phyloP scores from a whole-genome alignment of 495 filamentous ascomycete genomes.

The Daldinia caldariorum region DNA sequence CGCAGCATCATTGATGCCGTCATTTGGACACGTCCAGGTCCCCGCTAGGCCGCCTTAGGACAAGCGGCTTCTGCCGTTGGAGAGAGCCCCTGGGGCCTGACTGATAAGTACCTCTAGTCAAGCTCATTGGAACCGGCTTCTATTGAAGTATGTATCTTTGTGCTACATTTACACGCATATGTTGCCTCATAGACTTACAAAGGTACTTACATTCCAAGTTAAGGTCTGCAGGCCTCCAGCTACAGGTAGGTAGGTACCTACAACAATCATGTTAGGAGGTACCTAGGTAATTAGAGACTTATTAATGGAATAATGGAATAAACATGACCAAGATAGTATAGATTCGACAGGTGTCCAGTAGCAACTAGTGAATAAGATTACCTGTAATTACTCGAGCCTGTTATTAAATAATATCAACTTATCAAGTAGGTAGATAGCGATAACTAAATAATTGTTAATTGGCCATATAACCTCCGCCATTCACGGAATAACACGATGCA shows the following conservation, averaged over 20 bases:
- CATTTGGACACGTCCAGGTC: slow-evolving; percentile 42
- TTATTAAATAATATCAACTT: background rate
- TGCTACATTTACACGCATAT: background rate
- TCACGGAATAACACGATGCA: slow-evolving; percentile 33
- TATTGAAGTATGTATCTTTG: background rate
- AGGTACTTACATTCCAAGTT: background rate
- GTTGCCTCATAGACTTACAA: background rate
- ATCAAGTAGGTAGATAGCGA: background rate
- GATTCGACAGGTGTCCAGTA: background rate
- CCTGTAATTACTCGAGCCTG: background rate
- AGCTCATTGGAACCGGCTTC: slow-evolving; percentile 1
- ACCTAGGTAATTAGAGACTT: too few relatives aligned
- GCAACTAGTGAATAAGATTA: background rate
- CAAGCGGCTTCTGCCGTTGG: slow-evolving; percentile 15
- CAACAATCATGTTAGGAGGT: background rate
- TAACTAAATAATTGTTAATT: background rate
- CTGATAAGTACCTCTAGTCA: too few relatives aligned
- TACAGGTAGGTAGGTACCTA: background rate
- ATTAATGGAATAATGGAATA: background rate
- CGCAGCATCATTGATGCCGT: slow-evolving; percentile 45
- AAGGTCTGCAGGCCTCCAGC: background rate
- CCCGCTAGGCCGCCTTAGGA: slow-evolving; percentile 32
- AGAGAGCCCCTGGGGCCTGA: too few relatives aligned
- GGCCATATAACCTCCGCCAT: slow-evolving; percentile 16
- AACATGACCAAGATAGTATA: background rate